These are phyloP conservation scores for Cenchrus purpureus DNA, from an alignment of 176 grass and related monocot species.

Conservation along the genomic window DNA sequence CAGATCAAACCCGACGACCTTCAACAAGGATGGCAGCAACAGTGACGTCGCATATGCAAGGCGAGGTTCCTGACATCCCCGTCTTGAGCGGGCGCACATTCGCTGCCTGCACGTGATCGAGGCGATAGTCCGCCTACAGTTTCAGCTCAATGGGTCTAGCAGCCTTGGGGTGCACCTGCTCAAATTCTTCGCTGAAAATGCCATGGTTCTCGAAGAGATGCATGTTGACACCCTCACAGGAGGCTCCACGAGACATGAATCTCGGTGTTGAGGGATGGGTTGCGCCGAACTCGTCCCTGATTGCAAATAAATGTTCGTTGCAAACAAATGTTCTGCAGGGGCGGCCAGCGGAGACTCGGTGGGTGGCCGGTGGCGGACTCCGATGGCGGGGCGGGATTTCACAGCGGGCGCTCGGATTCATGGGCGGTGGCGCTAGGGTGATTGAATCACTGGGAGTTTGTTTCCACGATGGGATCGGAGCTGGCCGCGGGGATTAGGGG, in stretches of 20 bases:
- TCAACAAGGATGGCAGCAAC: not conserved
- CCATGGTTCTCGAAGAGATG: not conserved
- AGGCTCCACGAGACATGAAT: not conserved
- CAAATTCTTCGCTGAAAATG: constrained; percentile 13
- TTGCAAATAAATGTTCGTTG: no score
- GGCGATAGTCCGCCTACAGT: not conserved
- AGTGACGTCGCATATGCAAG: not conserved
- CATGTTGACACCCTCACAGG: not conserved
- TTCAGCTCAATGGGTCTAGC: not conserved
- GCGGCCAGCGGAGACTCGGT: no score
- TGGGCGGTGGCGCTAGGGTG: no score
- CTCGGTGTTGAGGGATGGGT: not conserved
- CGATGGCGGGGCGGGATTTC: no score
- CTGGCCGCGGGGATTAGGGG: no score
- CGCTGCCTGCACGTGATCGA: constrained; percentile 9
- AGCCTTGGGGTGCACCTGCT: constrained; percentile 6
- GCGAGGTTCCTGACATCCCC: not conserved
- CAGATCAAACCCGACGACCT: not conserved
- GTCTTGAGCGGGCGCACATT: not conserved
- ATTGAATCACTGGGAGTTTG: no score
- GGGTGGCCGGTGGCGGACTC: no score
- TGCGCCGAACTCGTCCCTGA: not conserved
- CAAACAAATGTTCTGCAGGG: no score
- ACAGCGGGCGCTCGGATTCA: no score
- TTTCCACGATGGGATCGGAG: no score